Evolutionary conservation across 2,329 filamentous ascomycete genomes (phyloP), one percentile per base, ranked within the genome.

Genomic region (Fusarium metavorans): DNA sequence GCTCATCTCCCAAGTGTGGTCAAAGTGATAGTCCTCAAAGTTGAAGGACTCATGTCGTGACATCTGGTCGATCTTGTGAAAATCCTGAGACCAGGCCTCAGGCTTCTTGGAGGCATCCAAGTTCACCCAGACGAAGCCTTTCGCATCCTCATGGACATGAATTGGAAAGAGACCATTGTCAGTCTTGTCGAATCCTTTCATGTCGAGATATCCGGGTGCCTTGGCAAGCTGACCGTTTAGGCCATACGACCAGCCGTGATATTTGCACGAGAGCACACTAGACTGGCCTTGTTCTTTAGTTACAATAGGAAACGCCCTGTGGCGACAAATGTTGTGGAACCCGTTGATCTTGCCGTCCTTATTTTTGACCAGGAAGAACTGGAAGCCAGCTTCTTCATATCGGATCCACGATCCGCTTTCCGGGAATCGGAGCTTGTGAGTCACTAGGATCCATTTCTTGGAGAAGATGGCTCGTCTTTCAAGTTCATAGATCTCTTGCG

Each of bases 241-340:
- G 59, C 88, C 86, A 74, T 91, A 92, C 11, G 87, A 89, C 89
- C 89, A 91, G 35, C 89, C 89, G 76, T 91, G 89, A 76, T 91
- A 91, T 66, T 87, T 86, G 83, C 90, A 92, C 0, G 86, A 84
- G 45, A 91, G 84, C 11, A 91, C 85, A 65, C 82, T 84, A 25
- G 85, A 84, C n/a, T 83, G 84, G 3, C 89, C 89, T 6, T 83
- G 81, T 4, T 86, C 83, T 52, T 85, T 84, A 2, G 82, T 84
- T 3, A 90, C 87, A 8, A 91, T 85, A 0, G 88, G 87, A 76
- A 88, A 91, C 13, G 89, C 90, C 9, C 89, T 84, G 78, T 91
- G 89, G 2, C 89, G 83, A 80, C 90, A 92, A 20, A 91, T 84
- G 76, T 91, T 91, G 81, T 91, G 89, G 76, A 91, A 91, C 11